Base-by-base conservation (phyloP, 805 yeast species). In the Myxozyma geophila region DNA sequence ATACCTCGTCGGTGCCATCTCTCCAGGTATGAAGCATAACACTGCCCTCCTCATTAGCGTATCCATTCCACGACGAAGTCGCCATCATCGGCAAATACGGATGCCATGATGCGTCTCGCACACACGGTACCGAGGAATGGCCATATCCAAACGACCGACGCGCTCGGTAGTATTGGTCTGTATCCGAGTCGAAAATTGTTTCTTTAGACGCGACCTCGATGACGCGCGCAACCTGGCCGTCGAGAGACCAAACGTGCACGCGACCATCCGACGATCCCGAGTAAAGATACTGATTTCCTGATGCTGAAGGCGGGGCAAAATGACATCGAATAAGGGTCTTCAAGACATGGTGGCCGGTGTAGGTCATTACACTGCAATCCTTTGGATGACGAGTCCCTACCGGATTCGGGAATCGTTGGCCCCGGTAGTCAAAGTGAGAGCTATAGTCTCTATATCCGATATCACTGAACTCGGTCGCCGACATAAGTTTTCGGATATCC, bases 201-300 rank as follows among this genome's bases (percentile, higher is more conserved):
- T 15, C 35, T 23, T 39, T 39, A 1, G 44, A 33, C 53, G 36
- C 21, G 19, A 64, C 70, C 23, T 64, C 64, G 43, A 65, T 44
- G 19, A 56, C 40, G 33, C 57, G 52, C 7, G 62, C 72, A 12
- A 72, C 56, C 21, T 65, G 60, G n/a, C 75, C 75, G 57, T 73
- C 73, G 12, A 73, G 66, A 41, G 70, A 62, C 74, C 74, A 73
- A 19, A 73, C 64, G 57, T 67, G 70, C 9, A 72, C 72, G 28
- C 57, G 44, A 9, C 75, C 75, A 48, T 71, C 69, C 1, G 73
- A 56, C 3, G 74, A 72, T 7, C 76, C 76, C 8, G 75, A 71
- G 58, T 72, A 74, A 15, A 73, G 59, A 46, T 69, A 72, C 50
- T 72, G 73, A 56, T 69, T 66, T 13, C 72, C 75, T 13, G 75